Evolutionary conservation across 148 eudicot species (phyloP).

Genomic region (Amaranthus hypochondriacus): DNA sequence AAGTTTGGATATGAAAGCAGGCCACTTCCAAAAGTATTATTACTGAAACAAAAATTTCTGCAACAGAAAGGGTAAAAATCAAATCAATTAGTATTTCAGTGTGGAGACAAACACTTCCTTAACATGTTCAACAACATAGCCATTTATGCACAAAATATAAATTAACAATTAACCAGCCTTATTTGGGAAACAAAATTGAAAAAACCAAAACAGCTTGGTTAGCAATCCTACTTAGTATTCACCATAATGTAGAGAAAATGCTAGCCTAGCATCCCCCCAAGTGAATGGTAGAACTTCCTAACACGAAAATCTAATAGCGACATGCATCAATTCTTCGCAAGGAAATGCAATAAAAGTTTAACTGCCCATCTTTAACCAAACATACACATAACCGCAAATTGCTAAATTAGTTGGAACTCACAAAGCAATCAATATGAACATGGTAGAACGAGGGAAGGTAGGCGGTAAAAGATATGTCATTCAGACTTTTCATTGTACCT

Average conservation of each 20-base stretch:
- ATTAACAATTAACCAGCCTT: neutral
- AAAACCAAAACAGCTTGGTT: neutral
- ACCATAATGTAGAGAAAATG: neutral
- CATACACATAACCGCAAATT: too few species aligned
- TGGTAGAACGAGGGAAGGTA: too few species aligned
- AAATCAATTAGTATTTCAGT: conserved; percentile 4
- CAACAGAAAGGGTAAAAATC: conserved; percentile 3
- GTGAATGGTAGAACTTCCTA: neutral
- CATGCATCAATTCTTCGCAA: too few species aligned
- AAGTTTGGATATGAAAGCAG: conserved; percentile 28
- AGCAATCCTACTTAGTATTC: neutral
- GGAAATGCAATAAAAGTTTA: too few species aligned
- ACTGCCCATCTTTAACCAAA: too few species aligned
- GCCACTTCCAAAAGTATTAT: conserved; percentile 25
- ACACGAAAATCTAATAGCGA: too few species aligned
- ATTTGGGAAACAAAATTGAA: too few species aligned
- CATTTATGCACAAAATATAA: neutral
- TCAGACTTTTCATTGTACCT: too few species aligned
- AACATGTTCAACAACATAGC: neutral
- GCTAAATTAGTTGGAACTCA: too few species aligned
- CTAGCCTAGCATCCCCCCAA: neutral
- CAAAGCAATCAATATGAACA: too few species aligned
- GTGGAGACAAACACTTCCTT: neutral
- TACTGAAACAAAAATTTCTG: conserved; percentile 31
- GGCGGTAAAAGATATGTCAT: too few species aligned